A percentile compares a stretch with the other conserved stretches of the same genome.
These are phyloP conservation scores for Citeromyces matritensis DNA, from an alignment of 805 yeast species.

Conservation along the genomic window DNA sequence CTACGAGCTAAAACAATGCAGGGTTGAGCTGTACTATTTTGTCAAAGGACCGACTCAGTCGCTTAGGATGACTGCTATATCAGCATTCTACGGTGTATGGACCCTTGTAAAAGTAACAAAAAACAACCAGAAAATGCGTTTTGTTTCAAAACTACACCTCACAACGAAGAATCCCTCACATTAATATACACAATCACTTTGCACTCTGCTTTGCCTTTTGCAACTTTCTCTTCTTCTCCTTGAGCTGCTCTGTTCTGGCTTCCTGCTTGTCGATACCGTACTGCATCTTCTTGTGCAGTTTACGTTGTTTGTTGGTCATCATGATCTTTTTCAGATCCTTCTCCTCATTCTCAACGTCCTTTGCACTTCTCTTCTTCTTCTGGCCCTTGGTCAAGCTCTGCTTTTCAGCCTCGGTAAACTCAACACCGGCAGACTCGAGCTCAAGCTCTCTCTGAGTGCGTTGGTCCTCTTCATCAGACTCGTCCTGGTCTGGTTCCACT, in stretches of 20 bases:
- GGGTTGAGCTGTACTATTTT: no score
- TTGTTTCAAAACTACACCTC: neutral
- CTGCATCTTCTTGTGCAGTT: constrained; percentile 89
- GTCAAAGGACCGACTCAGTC: no score
- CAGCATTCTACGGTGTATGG: no score
- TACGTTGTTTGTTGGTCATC: constrained; percentile 96
- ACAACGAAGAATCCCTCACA: neutral
- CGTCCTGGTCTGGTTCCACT: constrained; percentile 36
- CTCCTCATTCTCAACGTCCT: constrained; percentile 34
- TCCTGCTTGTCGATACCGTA: constrained; percentile 78
- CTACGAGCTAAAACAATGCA: no score
- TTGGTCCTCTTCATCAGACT: constrained; percentile 38
- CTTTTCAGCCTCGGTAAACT: constrained; percentile 44
- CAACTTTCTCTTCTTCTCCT: constrained; percentile 55
- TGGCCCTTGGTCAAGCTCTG: constrained; percentile 14
- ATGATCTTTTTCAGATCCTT: constrained; percentile 80
- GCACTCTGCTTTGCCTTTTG: constrained; percentile 43
- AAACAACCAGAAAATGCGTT: neutral
- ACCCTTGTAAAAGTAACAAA: neutral
- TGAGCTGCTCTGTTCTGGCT: constrained; percentile 51
- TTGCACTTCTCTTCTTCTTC: constrained; percentile 21
- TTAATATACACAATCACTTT: neutral
- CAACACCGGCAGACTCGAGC: constrained; percentile 79
- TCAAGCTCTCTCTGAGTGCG: constrained; percentile 72
- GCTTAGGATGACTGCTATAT: no score